phyloP scores from a whole-genome alignment of 257 asterid genomes.

The Ehretia macrophylla region DNA sequence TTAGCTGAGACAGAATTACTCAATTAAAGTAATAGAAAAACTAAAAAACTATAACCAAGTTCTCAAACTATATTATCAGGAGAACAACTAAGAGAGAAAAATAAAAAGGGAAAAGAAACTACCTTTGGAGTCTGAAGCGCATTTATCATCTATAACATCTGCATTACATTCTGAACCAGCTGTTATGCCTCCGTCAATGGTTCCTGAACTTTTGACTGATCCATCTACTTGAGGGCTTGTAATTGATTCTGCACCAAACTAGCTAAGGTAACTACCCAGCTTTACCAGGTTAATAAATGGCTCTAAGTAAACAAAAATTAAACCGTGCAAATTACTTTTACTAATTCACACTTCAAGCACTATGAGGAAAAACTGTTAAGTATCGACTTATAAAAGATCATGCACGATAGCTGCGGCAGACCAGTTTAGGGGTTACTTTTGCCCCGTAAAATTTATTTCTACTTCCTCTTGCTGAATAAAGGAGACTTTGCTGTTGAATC shows the following conservation, averaged over 20 bases:
- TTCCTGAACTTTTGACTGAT: slow-evolving; percentile 27
- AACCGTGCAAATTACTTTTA: no score
- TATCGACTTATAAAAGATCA: no score
- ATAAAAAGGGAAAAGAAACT: slow-evolving; percentile 4
- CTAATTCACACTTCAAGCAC: no score
- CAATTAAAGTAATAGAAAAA: no score
- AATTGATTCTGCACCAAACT: slow-evolving; percentile 29
- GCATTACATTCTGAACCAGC: slow-evolving; percentile 27
- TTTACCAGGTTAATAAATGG: slow-evolving; percentile 1
- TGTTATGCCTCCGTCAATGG: slow-evolving; percentile 28
- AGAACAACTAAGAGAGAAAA: slow-evolving; percentile 1
- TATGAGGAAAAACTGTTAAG: no score
- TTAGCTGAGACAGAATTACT: no score
- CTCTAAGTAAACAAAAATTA: no score
- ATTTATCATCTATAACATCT: slow-evolving; percentile 33
- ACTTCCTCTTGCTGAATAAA: no score
- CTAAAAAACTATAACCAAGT: neutral
- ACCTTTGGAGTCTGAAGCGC: slow-evolving; percentile 22
- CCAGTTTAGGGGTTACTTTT: no score
- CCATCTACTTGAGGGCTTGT: slow-evolving; percentile 42
- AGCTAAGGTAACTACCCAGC: slow-evolving; percentile 10
- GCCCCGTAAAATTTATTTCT: no score
- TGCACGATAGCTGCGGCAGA: no score
- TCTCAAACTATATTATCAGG: neutral
- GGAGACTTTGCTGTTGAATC: no score